Evolutionary conservation across 768 basidiomycete species (phyloP).

Genomic region (Mycena capillaripes): DNA sequence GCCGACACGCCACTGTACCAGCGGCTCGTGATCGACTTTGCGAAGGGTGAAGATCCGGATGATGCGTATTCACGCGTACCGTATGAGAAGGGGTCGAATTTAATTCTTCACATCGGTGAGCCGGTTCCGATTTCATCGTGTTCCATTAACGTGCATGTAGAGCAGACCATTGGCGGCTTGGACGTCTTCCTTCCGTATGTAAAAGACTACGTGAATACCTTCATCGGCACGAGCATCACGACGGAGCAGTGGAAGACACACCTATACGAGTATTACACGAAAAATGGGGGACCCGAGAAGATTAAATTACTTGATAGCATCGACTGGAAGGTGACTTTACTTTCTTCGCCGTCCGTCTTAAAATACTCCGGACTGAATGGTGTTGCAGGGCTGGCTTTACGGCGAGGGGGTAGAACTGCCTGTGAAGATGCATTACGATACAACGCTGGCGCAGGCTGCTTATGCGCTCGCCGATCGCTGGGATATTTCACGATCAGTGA

Average conservation of each 20-base stretch:
- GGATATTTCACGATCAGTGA: slow-evolving; percentile 69
- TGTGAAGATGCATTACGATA: slow-evolving; percentile 74
- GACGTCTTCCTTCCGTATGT: slow-evolving; percentile 90
- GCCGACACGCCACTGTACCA: slow-evolving; percentile 79
- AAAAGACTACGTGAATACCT: slow-evolving; percentile 85
- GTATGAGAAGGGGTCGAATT: slow-evolving; percentile 92
- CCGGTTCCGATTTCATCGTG: not conserved
- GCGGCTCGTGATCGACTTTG: slow-evolving; percentile 82
- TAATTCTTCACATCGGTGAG: slow-evolving; percentile 85
- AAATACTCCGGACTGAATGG: not conserved
- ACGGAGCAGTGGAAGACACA: slow-evolving; percentile 89
- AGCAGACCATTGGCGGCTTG: slow-evolving; percentile 83
- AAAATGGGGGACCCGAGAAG: slow-evolving; percentile 71
- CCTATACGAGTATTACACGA: slow-evolving; percentile 77
- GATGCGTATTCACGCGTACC: slow-evolving; percentile 83
- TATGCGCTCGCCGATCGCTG: slow-evolving; percentile 82
- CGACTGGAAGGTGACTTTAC: slow-evolving; percentile 80
- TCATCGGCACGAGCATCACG: slow-evolving; percentile 86
- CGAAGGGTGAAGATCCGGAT: slow-evolving; percentile 82
- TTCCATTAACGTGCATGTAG: slow-evolving; percentile 46
- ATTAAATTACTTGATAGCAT: slow-evolving; percentile 75
- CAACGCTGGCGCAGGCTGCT: slow-evolving; percentile 75
- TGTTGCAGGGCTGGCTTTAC: slow-evolving; percentile 79
- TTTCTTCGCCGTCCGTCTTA: not conserved
- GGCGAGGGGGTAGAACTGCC: slow-evolving; percentile 85